Percentiles rank a stretch among this genome's conserved stretches.
These are phyloP conservation scores for Bryoerythrophyllum caledonicum DNA, from an alignment of 225 moss, liverwort and hornwort species.

Conservation along the genomic window DNA sequence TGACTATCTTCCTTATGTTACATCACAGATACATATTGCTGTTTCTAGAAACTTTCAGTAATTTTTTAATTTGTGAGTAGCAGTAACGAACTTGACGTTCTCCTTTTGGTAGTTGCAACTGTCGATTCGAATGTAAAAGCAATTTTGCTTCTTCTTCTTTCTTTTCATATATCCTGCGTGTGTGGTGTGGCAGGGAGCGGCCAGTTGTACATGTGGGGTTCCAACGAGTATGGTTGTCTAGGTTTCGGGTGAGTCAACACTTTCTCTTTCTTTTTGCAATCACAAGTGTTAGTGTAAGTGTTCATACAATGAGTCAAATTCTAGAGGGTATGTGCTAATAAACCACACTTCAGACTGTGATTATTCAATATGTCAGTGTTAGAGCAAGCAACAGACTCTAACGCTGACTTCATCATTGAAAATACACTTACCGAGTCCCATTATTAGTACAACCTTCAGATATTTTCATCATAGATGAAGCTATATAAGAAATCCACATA, in stretches of 20 bases:
- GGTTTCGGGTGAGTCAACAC: slow-evolving; percentile 69
- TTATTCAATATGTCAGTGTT: too few relatives aligned
- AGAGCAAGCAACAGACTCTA: not conserved
- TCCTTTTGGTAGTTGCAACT: slow-evolving; percentile 1
- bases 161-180: not conserved
- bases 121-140: not conserved
- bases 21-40: not conserved
- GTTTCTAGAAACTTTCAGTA: not conserved
- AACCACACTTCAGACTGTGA: not conserved
- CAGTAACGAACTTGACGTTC: too few relatives aligned
- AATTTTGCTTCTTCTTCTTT: not conserved
- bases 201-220: slow-evolving; percentile 97
- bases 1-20: not conserved
- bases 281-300: not conserved
- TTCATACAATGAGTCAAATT: not conserved
- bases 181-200: slow-evolving; percentile 51
- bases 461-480: not conserved
- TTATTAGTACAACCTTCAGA: not conserved
- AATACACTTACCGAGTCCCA: not conserved
- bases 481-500: not conserved
- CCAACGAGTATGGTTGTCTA: slow-evolving; percentile 94
- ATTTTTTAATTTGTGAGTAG: slow-evolving; percentile 6
- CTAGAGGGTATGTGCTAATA: not conserved
- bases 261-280: not conserved
- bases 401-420: not conserved